Evolutionary conservation across 371 early-diverging fungal genomes (phyloP).

Genomic region (Mortierella polycephala): DNA sequence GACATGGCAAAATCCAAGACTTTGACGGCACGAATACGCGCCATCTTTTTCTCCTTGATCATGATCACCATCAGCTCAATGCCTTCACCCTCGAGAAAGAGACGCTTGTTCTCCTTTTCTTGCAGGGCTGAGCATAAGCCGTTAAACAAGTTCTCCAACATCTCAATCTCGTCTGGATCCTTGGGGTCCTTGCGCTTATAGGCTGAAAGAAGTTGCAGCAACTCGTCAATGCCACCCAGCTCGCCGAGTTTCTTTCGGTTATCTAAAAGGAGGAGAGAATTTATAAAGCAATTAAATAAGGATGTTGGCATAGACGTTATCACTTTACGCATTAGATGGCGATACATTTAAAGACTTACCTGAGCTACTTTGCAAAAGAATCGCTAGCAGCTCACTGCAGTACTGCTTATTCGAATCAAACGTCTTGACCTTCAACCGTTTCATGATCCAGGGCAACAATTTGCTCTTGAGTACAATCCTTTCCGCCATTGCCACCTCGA

Average conservation of each 20-base stretch:
- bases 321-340: too few relatives aligned
- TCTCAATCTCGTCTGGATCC: constrained; percentile 87
- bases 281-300: background rate
- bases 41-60: constrained; percentile 80
- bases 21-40: constrained; percentile 86
- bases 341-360: constrained; percentile 51
- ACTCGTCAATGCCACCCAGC: constrained; percentile 76
- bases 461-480: constrained; percentile 70
- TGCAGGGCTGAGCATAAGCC: constrained; percentile 74
- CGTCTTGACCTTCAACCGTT: constrained; percentile 66
- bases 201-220: constrained; percentile 71
- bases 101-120: constrained; percentile 70
- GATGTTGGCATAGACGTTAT: too few relatives aligned
- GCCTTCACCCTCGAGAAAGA: constrained; percentile 87
- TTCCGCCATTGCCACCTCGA: constrained; percentile 76
- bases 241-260: constrained; percentile 73
- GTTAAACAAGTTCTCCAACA: constrained; percentile 92
- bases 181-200: constrained; percentile 84
- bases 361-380: constrained; percentile 79
- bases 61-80: constrained; percentile 92
- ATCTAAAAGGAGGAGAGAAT: constrained; percentile 40
- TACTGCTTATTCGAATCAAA: constrained; percentile 87
- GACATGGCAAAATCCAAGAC: constrained; percentile 87
- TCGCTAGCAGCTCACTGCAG: constrained; percentile 87
- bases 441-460: constrained; percentile 79